Evolutionary conservation across 192 early-diverging fungal genomes (phyloP), one percentile per base, ranked within the genome.

Genomic region (Coemansia erecta): DNA sequence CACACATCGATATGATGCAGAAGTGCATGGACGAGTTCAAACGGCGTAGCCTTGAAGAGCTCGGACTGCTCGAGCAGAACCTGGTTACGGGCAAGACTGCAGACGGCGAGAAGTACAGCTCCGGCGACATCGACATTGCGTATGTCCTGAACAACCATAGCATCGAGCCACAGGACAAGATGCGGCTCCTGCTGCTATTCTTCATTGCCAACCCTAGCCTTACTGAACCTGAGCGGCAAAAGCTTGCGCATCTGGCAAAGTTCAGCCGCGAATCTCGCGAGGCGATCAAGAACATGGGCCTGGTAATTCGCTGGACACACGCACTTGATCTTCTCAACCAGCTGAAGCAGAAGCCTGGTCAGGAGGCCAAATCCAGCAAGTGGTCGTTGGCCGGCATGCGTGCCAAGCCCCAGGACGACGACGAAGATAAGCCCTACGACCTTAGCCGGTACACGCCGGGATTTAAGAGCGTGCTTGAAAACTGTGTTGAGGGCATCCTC

Each of bases 61-160:
- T 85, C 58, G 83, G 68, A 18, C 44, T 74, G 44, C 42, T 85
- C 12, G 80, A 85, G 75, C 83, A 84, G 62, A 75, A 83, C 52
- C 49, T 85, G 52, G 82, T 65, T 7, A 72, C 64, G 58, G 83
- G 83, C 22, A 66, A 59, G 19, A 82, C 68, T 10, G 58, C 82
- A 9, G 78, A 81, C 17, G 83, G 81, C 40, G 69, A 68, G 18
- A 70, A 68, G 31, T 80, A 80, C 64, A 37, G 40, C 8, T 49
- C 67, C 1, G 78, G 78, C 39, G 72, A 80, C 15, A 63, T 80
- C 14, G 78, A 80, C 49, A 65, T 80, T 44, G 72, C 78, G 13
- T 52, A 68, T 24, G 60, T 74, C 41, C 72, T 80, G 17, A 74
- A 63, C 65, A 80, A 75, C 44, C 68, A 61, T 10, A 73, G 72